Base-by-base conservation (phyloP, 2,329 filamentous ascomycete genomes). In the Penicillium sp. region DNA sequence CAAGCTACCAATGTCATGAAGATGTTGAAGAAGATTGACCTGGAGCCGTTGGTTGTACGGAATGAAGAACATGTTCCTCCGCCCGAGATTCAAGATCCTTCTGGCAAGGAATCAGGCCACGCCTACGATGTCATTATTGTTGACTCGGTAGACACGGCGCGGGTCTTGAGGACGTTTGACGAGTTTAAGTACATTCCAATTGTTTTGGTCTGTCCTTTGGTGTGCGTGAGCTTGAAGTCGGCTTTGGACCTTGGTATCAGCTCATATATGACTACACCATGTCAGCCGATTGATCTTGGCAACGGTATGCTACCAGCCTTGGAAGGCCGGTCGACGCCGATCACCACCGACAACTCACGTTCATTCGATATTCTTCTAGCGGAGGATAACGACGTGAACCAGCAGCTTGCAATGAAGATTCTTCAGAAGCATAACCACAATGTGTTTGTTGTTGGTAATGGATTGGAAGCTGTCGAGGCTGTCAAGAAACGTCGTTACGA, bases 251-350 rank as follows among this genome's bases (percentile, higher is more conserved):
- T 97, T 61, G 93, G 94, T 61, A 96, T 99, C 65, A 95, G 92
- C n/a, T 97, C 92, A 49, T 97, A 97, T 75, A 97, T 97, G 92
- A 97, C 94, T 2, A 96, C 92, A 16, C 94, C 94, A 9, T 97
- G 94, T 76, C 84, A 93, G 68, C 85, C 93, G 5, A 96, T 97
- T 61, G 94, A 99, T 73, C 80, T 99, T 56, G 92, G 92, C 58
- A 97, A 97, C 69, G 93, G 92, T 63, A 92, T 99, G 84, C 89
- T 97, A 18, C 94, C 94, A 7, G 94, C 94, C 3, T 81, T 99
- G 24, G 94, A 97, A 76, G 95, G 95, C 66, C 84, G 93, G 51
- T 92, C 93, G 6, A 94, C 92, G 13, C 93, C 93, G 2, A 90
- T 91, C 13, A 86, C 96, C 50, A 91, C 92, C 2, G 93, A 97